phyloP scores from a whole-genome alignment of 2,329 filamentous ascomycete genomes.

The Aureobasidium mangrovei region DNA sequence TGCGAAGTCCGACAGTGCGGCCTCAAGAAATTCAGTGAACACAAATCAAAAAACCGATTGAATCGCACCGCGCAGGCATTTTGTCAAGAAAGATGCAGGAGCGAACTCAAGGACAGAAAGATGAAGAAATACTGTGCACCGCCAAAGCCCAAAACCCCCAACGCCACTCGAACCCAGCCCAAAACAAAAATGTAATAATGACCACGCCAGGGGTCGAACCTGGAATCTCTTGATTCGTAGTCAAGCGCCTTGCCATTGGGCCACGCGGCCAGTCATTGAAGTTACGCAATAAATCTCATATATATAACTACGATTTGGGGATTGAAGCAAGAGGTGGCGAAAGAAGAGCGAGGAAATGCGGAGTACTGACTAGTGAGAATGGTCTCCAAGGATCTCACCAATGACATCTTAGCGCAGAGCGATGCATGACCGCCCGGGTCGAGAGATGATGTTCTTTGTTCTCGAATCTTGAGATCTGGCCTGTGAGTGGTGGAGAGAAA shows the following conservation, averaged over 20 bases:
- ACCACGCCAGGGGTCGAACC: conserved; percentile 16
- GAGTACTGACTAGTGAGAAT: neutral
- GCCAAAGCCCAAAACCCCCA: no score
- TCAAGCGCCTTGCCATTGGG: conserved; percentile 52
- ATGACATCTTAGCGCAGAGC: neutral
- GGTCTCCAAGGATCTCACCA: neutral
- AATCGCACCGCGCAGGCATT: no score
- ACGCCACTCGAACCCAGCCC: no score
- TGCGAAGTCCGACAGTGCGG: no score
- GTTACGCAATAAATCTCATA: no score
- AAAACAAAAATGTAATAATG: neutral
- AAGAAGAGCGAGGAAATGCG: neutral
- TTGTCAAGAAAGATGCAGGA: no score
- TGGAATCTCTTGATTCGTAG: conserved; percentile 34
- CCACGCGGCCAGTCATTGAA: conserved; percentile 26
- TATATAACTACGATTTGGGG: neutral
- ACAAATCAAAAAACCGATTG: no score
- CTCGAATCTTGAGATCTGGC: neutral
- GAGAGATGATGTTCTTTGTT: neutral
- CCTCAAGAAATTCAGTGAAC: no score
- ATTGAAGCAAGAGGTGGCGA: neutral
- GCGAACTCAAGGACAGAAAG: no score
- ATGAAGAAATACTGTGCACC: no score
- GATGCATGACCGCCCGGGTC: neutral
- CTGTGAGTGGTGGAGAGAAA: neutral